Conservation (phyloP, 169 alveolate genomes). For the Plasmodium fragile region DNA sequence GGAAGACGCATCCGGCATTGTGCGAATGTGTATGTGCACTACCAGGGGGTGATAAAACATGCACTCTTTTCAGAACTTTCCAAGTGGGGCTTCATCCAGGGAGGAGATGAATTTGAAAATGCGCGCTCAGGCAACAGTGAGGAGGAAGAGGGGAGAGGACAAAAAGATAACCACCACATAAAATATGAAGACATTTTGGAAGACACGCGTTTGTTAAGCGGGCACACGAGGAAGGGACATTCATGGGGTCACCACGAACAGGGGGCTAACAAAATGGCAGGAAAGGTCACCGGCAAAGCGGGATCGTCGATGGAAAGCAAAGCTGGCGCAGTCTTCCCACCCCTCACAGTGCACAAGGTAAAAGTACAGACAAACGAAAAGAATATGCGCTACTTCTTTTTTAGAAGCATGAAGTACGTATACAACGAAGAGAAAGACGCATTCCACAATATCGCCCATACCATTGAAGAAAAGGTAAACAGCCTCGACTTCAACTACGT, state of each 20-base stretch:
- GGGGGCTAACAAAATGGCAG: not conserved
- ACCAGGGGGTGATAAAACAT: not conserved
- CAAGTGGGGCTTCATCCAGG: not conserved
- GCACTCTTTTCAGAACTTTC: not conserved
- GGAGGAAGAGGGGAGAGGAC: not conserved
- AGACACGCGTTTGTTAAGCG: not conserved
- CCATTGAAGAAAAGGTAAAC: slow-evolving; percentile 76
- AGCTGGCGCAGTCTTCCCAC: not conserved
- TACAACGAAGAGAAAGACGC: slow-evolving; percentile 78
- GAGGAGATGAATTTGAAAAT: not conserved
- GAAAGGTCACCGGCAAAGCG: not conserved
- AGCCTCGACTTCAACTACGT: slow-evolving; percentile 80
- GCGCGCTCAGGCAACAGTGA: not conserved
- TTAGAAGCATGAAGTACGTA: slow-evolving; percentile 78
- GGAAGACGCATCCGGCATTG: not conserved
- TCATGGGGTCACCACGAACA: not conserved
- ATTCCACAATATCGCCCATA: slow-evolving; percentile 79
- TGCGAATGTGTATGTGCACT: not conserved
- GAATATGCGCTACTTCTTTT: slow-evolving; percentile 53
- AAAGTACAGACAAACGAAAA: slow-evolving; percentile 49
- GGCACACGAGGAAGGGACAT: not conserved
- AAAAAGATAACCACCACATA: not conserved
- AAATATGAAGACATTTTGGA: slow-evolving; percentile 8
- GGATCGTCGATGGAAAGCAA: not conserved
- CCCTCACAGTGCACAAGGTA: slow-evolving; percentile 26